phyloP scores from a whole-genome alignment of 306 rosid genomes.

The Cucumis cinereus region DNA sequence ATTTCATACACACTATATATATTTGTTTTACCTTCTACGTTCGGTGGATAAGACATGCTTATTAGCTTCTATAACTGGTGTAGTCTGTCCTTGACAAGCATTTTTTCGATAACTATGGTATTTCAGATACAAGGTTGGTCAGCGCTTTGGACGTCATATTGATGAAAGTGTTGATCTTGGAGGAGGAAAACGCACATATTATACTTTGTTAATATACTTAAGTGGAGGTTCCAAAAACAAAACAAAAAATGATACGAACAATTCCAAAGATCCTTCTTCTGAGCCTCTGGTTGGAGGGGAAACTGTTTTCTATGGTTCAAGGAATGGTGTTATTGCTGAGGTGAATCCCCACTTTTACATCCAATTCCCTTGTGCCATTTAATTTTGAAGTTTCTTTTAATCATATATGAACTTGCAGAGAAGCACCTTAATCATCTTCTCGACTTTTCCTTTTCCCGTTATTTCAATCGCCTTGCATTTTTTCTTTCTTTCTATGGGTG shows the following conservation, averaged over 20 bases:
- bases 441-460: background rate
- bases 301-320: constrained; percentile 77
- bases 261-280: constrained; percentile 22
- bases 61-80: background rate
- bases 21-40: background rate
- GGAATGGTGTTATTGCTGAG: constrained; percentile 70
- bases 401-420: background rate
- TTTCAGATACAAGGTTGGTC: constrained; percentile 73
- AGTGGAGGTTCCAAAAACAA: constrained; percentile 58
- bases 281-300: constrained; percentile 81
- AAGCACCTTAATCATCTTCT: background rate
- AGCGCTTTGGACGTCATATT: constrained; percentile 83
- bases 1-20: too few species aligned
- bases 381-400: background rate
- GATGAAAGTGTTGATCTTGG: constrained; percentile 75
- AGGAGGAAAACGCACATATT: constrained; percentile 62
- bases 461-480: background rate
- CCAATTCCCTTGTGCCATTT: background rate
- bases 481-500: background rate
- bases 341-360: constrained; percentile 19
- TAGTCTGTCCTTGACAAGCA: background rate
- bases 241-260: constrained; percentile 27
- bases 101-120: background rate
- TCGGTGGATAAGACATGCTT: background rate
- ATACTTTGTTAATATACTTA: constrained; percentile 72